Evolutionary conservation across 306 rosid species (phyloP), one percentile per base, ranked within the genome.

Genomic region (Malus asiatica): DNA sequence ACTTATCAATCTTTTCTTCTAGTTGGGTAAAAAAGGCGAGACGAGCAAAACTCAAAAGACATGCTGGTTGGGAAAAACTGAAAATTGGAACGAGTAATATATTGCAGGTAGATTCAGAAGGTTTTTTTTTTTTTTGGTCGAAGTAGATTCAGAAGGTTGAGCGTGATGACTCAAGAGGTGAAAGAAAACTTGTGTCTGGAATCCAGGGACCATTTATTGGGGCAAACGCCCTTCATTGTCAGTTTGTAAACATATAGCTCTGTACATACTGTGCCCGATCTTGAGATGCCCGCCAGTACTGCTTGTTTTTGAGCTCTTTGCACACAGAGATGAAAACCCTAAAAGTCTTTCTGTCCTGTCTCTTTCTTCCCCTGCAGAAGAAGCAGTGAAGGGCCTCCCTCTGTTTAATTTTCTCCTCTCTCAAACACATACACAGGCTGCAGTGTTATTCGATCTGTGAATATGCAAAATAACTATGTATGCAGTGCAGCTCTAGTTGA

Each of bases 181-280:
- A 71, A 44, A 59, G 78, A 65, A 72, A 65, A 66, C 79, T 78
- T 83, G 68, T 83, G 77, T 81, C 65, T 58, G 74, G 79, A 78
- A 87, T 81, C 76, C 46, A 75, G 88, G 93, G 89, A 88, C 89
- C 89, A 88, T 85, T 83, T 40, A 79, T 80, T 77, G 73, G 84
- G 63, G 48, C 68, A 33, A 48, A 70, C 71, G 30, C 44, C 72
- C 75, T 74, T 74, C 18, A 20, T 32, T 40, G 68, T 63, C 48
- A 44, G 44, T 64, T 62, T 73, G n/a, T 59, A 25, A 29, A 23
- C 33, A 75, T 72, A 18, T 14, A 52, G 11, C 18, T 23, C 60
- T 46, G 30, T 51, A 11, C 30, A 67, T 14, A 75, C 76, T 78
- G 40, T 30, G 42, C 61, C 58, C 59, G 14, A 66, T 76, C 87